Evolutionary conservation across 306 rosid species (phyloP).

Genomic region (Pyrus communis): DNA sequence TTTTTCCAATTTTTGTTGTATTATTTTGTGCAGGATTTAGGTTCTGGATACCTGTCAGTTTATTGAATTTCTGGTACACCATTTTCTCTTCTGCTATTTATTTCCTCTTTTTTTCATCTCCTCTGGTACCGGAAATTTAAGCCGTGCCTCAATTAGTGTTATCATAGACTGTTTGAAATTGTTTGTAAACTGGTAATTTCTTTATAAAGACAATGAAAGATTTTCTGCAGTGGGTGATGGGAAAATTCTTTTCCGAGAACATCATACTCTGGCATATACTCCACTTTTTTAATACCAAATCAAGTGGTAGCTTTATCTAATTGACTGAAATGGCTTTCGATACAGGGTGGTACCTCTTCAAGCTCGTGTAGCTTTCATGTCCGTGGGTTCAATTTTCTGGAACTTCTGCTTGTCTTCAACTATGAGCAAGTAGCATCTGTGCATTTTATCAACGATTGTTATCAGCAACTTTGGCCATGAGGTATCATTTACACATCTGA

Average conservation of each 20-base stretch:
- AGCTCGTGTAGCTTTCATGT: conserved; percentile 90
- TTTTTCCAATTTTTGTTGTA: conserved; percentile 7
- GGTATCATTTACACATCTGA: conserved; percentile 18
- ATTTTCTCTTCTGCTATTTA: neutral
- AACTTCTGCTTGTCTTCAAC: conserved; percentile 80
- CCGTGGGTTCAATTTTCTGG: conserved; percentile 85
- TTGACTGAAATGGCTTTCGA: conserved; percentile 9
- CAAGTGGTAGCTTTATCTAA: neutral
- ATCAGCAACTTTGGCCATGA: conserved; percentile 3
- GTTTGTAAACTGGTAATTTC: neutral
- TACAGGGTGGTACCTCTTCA: conserved; percentile 93
- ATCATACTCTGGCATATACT: neutral
- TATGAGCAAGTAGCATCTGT: conserved; percentile 57
- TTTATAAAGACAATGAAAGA: neutral
- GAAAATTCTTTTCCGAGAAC: neutral
- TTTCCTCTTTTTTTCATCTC: neutral
- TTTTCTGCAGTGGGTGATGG: neutral
- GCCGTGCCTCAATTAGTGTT: neutral
- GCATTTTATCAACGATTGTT: conserved; percentile 1
- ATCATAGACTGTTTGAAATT: neutral
- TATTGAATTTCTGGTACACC: conserved; percentile 66
- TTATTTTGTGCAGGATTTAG: conserved; percentile 62
- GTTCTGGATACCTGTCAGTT: conserved; percentile 94
- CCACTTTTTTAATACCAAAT: neutral
- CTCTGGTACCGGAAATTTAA: neutral